These are phyloP conservation scores for Bipolaris sorokiniana DNA, from an alignment of 2,329 filamentous ascomycete genomes.

Conservation along the genomic window DNA sequence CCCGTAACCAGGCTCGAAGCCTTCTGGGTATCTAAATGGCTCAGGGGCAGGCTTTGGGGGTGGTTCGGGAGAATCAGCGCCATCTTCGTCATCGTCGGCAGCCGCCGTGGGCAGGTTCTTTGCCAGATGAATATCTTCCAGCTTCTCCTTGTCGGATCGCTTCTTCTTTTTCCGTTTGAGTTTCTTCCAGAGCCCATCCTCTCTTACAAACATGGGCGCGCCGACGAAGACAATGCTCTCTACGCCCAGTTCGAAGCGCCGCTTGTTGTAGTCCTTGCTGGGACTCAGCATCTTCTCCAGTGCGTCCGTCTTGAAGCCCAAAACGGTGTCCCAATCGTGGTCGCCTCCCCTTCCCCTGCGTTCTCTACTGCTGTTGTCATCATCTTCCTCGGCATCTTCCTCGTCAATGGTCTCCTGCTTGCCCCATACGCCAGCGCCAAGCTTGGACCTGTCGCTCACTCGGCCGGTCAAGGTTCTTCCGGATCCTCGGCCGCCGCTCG, in stretches of 20 bases:
- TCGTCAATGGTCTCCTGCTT: conserved; percentile 47
- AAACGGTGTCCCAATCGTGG: conserved; percentile 48
- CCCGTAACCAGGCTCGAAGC: conserved; percentile 51
- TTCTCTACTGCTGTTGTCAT: conserved; percentile 12
- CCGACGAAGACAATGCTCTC: conserved; percentile 50
- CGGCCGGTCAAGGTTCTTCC: conserved; percentile 37
- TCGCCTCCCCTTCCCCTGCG: conserved; percentile 35
- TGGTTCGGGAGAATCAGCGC: conserved; percentile 13
- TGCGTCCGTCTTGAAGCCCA: conserved; percentile 50
- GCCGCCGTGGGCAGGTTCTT: conserved; percentile 27
- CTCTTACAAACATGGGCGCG: conserved; percentile 52
- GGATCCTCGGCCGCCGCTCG: conserved; percentile 42
- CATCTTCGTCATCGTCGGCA: conserved; percentile 17
- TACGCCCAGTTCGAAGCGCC: conserved; percentile 49
- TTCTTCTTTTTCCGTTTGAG: conserved; percentile 41
- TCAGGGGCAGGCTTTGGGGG: conserved; percentile 24
- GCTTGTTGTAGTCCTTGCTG: conserved; percentile 48
- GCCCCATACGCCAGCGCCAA: conserved; percentile 39
- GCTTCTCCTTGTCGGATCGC: conserved; percentile 26
- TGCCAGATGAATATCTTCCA: conserved; percentile 28
- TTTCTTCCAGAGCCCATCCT: conserved; percentile 51
- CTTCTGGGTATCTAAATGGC: conserved; percentile 42
- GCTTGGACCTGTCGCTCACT: conserved; percentile 35
- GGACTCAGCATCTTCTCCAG: conserved; percentile 51
- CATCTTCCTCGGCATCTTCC: conserved; percentile 38